Percentiles rank a stretch among this genome's conserved stretches.
phyloP scores from a whole-genome alignment of 352 stramenopile species.

The Pythium phragmiticola region DNA sequence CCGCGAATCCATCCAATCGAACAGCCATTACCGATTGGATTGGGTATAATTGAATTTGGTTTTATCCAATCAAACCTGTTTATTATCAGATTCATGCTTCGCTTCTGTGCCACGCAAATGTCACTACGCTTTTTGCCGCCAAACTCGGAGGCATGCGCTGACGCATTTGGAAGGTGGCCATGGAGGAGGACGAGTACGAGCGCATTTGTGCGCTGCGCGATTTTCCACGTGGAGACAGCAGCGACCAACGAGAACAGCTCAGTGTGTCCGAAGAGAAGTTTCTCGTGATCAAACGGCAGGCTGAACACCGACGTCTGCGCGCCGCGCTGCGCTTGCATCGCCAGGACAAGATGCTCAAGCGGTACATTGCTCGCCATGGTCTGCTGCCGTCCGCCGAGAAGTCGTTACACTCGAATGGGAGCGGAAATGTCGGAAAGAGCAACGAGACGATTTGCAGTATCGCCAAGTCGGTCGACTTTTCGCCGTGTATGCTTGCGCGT shows the following conservation, averaged over 20 bases:
- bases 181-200: constrained; percentile 52
- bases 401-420: not conserved
- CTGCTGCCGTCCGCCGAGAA: not conserved
- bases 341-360: constrained; percentile 56
- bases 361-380: constrained; percentile 45
- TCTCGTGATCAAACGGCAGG: constrained; percentile 58
- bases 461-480: constrained; percentile 48
- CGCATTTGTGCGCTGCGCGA: constrained; percentile 43
- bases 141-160: constrained; percentile 1
- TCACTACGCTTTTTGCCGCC: constrained; percentile 13
- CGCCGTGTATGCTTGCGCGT: constrained; percentile 67
- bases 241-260: constrained; percentile 16
- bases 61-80: constrained; percentile 13
- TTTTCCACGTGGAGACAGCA: constrained; percentile 26
- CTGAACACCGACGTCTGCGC: constrained; percentile 44
- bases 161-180: constrained; percentile 18
- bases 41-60: constrained; percentile 4
- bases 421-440: constrained; percentile 8
- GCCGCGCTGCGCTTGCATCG: constrained; percentile 47
- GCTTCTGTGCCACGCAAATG: constrained; percentile 7
- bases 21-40: not conserved
- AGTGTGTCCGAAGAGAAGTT: constrained; percentile 53
- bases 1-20: constrained; percentile 20
- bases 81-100: not conserved
- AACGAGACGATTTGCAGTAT: constrained; percentile 40